Evolutionary conservation across 768 basidiomycete genomes (phyloP), one percentile per base, ranked within the genome.

Genomic region (Leccinum variicolor): DNA sequence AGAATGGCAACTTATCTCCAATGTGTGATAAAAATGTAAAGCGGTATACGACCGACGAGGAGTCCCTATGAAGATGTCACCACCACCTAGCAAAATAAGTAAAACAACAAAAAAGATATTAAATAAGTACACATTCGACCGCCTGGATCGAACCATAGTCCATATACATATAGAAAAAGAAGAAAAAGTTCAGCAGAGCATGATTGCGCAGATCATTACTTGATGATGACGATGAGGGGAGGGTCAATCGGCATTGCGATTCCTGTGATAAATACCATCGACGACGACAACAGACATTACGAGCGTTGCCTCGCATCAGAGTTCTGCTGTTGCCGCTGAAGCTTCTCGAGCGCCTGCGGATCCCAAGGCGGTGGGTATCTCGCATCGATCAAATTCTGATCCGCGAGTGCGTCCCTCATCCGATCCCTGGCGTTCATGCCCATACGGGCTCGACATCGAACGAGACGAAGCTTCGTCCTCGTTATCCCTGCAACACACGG

Each of bases 381-480:
- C 15, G 83, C 80, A 64, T 92, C 90, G 46, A 83, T 86, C 26
- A 92, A 78, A 63, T 92, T 92, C 75, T 87, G 81, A 69, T 92
- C 90, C 3, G 87, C 84, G 19, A 85, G 81, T 1, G 88, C 90
- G 65, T 92, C 90, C 50, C 82, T 84, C 59, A 91, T 69, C 5
- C 90, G 81, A 62, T 91, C 90, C 33, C 77, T 77, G 57, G 85
- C 84, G 50, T 78, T 85, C 90, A 92, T 92, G 39, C 73, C 76
- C 89, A 89, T 91, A 23, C 90, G 82, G 28, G 82, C 83, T 21
- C 83, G 83, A 72, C 90, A 92, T 28, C 90, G 80, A 25, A 90
- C 77, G n/a, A 91, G 85, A 11, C 90, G 86, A 15, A 92, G 81
- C 69, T 92, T 92, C 17, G 90, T 92, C 41, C 89, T 81, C 62